Percentiles rank a stretch among this genome's conserved stretches.
These are phyloP conservation scores for Pseudomassariella vexata DNA, from an alignment of 2,329 filamentous ascomycete species.

Conservation along the genomic window DNA sequence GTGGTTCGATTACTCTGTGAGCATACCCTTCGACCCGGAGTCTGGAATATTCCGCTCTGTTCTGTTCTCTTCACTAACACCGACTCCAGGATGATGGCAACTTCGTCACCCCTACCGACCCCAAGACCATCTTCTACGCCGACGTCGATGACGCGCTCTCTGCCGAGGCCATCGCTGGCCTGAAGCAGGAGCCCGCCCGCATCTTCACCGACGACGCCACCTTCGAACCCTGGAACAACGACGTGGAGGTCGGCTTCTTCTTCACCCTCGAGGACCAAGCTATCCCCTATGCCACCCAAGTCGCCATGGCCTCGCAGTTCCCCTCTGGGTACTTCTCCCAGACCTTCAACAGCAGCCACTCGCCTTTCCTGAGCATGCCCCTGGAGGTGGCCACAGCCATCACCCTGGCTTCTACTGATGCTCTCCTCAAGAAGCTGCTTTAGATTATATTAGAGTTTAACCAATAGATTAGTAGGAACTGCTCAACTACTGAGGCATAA, in stretches of 20 bases:
- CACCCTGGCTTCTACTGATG: too few relatives aligned
- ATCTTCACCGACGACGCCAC: constrained; percentile 12
- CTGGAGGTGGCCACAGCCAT: constrained; percentile 7
- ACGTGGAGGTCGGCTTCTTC: constrained; percentile 13
- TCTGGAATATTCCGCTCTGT: too few relatives aligned
- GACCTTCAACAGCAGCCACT: constrained; percentile 9
- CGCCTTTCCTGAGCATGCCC: constrained; percentile 12
- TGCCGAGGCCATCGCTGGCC: constrained; percentile 8
- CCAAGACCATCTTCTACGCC: constrained; percentile 13
- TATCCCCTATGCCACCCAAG: constrained; percentile 8
- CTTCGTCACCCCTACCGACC: constrained; percentile 8
- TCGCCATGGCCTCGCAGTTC: constrained; percentile 8
- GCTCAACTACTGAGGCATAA: too few relatives aligned
- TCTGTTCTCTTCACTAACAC: too few relatives aligned
- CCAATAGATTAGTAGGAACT: too few relatives aligned
- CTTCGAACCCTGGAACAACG: constrained; percentile 16
- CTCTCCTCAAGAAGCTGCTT: too few relatives aligned
- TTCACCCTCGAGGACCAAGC: constrained; percentile 14
- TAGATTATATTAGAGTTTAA: too few relatives aligned
- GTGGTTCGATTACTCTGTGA: too few relatives aligned
- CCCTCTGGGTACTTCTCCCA: constrained; percentile 7
- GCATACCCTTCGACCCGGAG: too few relatives aligned
- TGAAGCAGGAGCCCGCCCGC: constrained; percentile 12
- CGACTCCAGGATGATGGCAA: too few relatives aligned
- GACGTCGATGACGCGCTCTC: constrained; percentile 10